phyloP scores from a whole-genome alignment of 2,329 filamentous ascomycete genomes.

The Diplocarpon rosae region DNA sequence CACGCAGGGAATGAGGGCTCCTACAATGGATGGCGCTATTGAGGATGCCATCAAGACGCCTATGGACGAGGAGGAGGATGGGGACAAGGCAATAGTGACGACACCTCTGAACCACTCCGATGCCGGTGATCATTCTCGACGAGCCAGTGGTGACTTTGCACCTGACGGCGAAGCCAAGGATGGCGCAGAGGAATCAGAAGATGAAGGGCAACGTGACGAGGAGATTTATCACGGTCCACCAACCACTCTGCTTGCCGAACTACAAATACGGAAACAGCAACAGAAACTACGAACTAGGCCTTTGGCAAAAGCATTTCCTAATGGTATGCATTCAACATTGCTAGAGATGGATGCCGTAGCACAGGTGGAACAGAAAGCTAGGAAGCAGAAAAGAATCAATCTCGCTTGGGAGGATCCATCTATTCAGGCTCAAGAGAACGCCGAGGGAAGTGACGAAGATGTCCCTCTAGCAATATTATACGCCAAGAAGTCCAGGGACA shows the following conservation, averaged over 20 bases:
- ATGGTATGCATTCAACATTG: conserved; percentile 83
- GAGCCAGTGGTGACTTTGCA: conserved; percentile 10
- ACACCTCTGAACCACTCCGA: conserved; percentile 16
- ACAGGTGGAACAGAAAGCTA: conserved; percentile 66
- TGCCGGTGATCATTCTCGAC: conserved; percentile 7
- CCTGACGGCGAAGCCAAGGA: conserved; percentile 24
- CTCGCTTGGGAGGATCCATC: conserved; percentile 78
- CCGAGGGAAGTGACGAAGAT: conserved; percentile 63
- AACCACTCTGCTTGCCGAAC: conserved; percentile 82
- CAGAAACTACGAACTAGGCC: conserved; percentile 70
- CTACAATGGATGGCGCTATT: conserved; percentile 18
- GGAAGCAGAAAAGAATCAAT: conserved; percentile 66
- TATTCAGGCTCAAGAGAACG: conserved; percentile 34
- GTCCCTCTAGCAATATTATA: conserved; percentile 78
- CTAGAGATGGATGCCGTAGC: conserved; percentile 85
- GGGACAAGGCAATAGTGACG: conserved; percentile 14
- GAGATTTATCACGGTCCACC: conserved; percentile 58
- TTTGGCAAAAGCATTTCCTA: conserved; percentile 48
- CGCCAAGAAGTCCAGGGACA: conserved; percentile 41
- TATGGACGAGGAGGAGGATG: conserved; percentile 21
- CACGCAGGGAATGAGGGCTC: conserved; percentile 10
- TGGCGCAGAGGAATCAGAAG: conserved; percentile 32
- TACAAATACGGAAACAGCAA: conserved; percentile 83
- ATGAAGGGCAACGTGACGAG: conserved; percentile 32
- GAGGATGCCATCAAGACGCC: conserved; percentile 14